phyloP scores from a whole-genome alignment of 2,329 filamentous ascomycete species.

The Mariannaea sp. region DNA sequence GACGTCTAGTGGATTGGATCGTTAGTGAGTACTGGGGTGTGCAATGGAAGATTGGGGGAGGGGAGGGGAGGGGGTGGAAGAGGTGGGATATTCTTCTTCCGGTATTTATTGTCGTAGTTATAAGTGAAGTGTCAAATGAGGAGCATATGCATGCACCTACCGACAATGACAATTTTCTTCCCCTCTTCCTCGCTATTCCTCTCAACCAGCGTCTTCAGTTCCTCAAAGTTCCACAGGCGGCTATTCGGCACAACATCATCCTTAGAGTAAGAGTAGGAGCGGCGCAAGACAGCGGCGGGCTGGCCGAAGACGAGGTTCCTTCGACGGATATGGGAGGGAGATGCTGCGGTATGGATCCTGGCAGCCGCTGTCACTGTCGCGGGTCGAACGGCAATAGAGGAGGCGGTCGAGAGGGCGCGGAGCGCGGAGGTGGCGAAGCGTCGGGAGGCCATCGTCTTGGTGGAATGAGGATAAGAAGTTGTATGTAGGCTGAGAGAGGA shows the following conservation, averaged over 20 bases:
- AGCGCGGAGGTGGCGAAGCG: conserved; percentile 25
- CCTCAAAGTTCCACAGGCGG: conserved; percentile 56
- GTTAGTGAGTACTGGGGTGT: background rate
- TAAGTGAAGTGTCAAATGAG: too few species aligned
- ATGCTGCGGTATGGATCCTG: background rate
- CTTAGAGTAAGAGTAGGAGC: conserved; percentile 22
- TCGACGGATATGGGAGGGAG: background rate
- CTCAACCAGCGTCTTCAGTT: conserved; percentile 49
- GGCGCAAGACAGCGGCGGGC: conserved; percentile 10
- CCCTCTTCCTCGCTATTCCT: conserved; percentile 23
- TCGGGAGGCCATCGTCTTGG: conserved; percentile 27
- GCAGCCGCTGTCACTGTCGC: conserved; percentile 16
- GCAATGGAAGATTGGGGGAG: background rate
- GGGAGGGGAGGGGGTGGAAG: too few species aligned
- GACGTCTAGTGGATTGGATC: conserved; percentile 57
- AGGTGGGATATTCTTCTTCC: background rate
- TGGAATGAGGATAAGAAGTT: too few species aligned
- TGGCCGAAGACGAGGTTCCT: conserved; percentile 3
- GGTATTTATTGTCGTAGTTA: too few species aligned
- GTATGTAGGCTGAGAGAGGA: background rate
- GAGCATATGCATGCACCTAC: conserved; percentile 45
- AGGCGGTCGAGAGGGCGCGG: conserved; percentile 18
- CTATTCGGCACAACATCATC: conserved; percentile 28
- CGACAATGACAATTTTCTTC: conserved; percentile 51
- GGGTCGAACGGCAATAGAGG: conserved; percentile 14